Evolutionary conservation across 495 filamentous ascomycete species (phyloP), one percentile per base, ranked within the genome.

Genomic region (Delitschia confertaspora): DNA sequence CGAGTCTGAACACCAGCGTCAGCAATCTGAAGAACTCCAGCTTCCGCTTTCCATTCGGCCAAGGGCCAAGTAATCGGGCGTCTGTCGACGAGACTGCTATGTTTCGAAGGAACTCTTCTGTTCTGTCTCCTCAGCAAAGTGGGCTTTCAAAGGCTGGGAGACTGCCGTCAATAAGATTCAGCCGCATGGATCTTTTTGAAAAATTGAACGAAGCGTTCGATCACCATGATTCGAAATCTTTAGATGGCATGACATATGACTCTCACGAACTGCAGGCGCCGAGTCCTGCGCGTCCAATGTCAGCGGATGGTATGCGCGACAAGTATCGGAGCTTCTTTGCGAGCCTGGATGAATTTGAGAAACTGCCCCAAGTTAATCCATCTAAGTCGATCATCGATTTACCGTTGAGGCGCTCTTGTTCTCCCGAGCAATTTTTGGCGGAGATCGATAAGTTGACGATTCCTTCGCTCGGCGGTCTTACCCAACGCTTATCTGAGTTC

Each of bases 131-230:
- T 11, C 33, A n/a, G 1, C 30, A 32, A 19, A 48, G 49, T 17
- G 22, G 51, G 11, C 37, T 63, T 11, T 47, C 48, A 20, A 56
- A 63, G 26, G 55, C 48, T 23, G 53, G 57, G 7, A 53, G 53
- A 19, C 44, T 65, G 14, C 62, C 62, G 1, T 65, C 62, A 2
- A 51, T 65, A 30, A 63, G 63, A 42, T 63, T 65, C 53, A 65
- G 62, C 35, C 58, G 48, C 8, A 59, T 63, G 55, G 55, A 65
- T 37, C 34, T 65, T 9, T 48, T 63, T 39, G 48, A 48, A 27
- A 63, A 63, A 47, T 38, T 65, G 11, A 60, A 62, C 31, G 56
- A 62, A 18, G 60, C 58, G 6, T 44, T 65, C 1, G 58, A 65
- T 27, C 25, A 47, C 4, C 48, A 55, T 0, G 29, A 53, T 17